Base-by-base conservation (phyloP, 108 stramenopile genomes). In the Cylindrotheca fusiformis region DNA sequence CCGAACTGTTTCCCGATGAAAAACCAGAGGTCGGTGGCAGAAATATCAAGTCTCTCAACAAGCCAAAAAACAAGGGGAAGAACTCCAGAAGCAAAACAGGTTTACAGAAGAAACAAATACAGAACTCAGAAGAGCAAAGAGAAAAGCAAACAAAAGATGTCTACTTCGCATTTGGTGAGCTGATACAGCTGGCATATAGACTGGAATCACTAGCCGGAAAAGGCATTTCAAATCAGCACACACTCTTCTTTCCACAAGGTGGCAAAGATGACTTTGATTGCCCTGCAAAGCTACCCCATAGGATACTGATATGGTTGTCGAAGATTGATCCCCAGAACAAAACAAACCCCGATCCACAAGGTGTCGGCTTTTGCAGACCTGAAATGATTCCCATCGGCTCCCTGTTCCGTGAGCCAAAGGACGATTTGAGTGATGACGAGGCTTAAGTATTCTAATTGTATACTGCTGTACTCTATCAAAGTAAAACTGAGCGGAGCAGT, bases 341-440 rank as follows among this genome's bases (percentile, higher is more conserved):
- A 33, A 68, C 55, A 6, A 41, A 50, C 55, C 58, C 59, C 2
- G 65, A 67, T 28, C 60, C 67, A 24, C 29, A 53, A 21, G 60
- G 52, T 3, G 63, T 50, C 23, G 77, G 65, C 23, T 73, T 74
- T 26, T 69, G 36, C 36, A 60, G 77, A 29, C 31, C 60, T 17
- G 72, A 78, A 54, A 64, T 78, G 67, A 65, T 78, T 41, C 77
- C 77, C 3, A 69, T 78, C 23, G 30, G 71, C 0, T 45, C 54
- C 10, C 53, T 78, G 4, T 78, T 78, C 65, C 69, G 65, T 22
- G 32, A 60, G 56, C 72, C 65, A 18, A 26, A 53, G 41, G 51
- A 63, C 21, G 36, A 41, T 41, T 6, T n/a, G n/a, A n/a, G n/a
- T n/a, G n/a, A n/a, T n/a, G n/a, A n/a, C n/a, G n/a, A n/a, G n/a